Base-by-base conservation (phyloP, 2,329 filamentous ascomycete genomes). In the Trichoderma harzianum region DNA sequence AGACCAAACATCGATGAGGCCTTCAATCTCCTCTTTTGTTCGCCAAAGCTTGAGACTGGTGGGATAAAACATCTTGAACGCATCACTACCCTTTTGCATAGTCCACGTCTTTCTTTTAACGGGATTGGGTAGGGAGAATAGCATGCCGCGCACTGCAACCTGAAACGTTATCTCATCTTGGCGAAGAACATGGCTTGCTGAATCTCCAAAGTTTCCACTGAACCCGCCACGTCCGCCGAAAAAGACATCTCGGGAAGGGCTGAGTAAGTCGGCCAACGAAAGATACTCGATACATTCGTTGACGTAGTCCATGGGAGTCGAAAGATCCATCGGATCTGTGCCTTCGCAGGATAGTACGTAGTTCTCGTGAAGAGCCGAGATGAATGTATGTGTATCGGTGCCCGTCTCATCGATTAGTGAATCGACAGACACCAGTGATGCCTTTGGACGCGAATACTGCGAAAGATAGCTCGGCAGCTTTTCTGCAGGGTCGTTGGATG, bases 161-260 rank as follows among this genome's bases (percentile, higher is more conserved):
- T 99, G 93, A 75, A 98, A 98, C 28, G 92, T 91, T 79, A 99
- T 95, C 78, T 99, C 96, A 74, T 98, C 94, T 80, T 98, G 95
- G 7, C 95, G 91, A 11, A 98, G 83, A 16, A 91, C 86, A 73
- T 98, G 95, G 68, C 90, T 89, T 24, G 88, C 88, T 0, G 86
- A 85, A 79, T 91, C 85, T 83, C 82, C 85, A 77, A 83, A 87
- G 75, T 76, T 36, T 82, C 71, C 69, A 8, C 68, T 55, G 81
- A 78, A 85, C 28, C 86, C 84, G 3, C 90, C 88, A 47, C 86
- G 84, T 0, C 88, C 88, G 26, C 89, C 88, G 73, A 93, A 93
- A 73, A 90, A 91, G 14, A 88, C 83, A 74, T 91, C 89, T 79
- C 89, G 89, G 7, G 93, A 92, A 1, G 93, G 89, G 63, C 89